Percentiles rank a stretch among this genome's conserved stretches.
These are phyloP conservation scores for Epichloe uncinata DNA, from an alignment of 2,329 filamentous ascomycete species.

Conservation along the genomic window DNA sequence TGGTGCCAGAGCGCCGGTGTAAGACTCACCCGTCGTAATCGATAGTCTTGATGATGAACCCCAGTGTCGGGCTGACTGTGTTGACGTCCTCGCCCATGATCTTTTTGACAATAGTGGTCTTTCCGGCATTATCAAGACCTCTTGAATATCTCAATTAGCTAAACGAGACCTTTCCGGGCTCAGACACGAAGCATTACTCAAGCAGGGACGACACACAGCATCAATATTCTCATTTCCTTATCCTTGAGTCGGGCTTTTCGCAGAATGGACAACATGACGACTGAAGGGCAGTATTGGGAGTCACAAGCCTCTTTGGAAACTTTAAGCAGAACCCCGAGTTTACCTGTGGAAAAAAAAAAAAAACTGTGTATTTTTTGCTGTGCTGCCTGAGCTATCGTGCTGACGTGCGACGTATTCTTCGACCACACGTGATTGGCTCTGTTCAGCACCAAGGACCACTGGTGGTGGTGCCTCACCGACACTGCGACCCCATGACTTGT, in stretches of 20 bases:
- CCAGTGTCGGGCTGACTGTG: conserved; percentile 90
- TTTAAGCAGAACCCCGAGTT: background rate
- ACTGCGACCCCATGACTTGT: too few relatives aligned
- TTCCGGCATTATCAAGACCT: conserved; percentile 92
- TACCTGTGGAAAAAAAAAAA: too few relatives aligned
- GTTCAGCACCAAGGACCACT: background rate
- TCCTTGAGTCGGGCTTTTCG: conserved; percentile 93
- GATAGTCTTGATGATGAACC: conserved; percentile 99
- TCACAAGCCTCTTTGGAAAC: background rate
- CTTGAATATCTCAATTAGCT: conserved; percentile 31
- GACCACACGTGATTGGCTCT: conserved; percentile 1
- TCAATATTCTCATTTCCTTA: conserved; percentile 95
- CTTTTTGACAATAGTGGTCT: conserved; percentile 95
- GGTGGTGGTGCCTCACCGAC: background rate
- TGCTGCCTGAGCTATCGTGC: too few relatives aligned
- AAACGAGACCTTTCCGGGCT: background rate
- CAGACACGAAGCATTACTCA: background rate
- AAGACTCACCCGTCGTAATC: conserved; percentile 74
- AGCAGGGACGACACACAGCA: conserved; percentile 53
- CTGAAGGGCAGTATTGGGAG: background rate
- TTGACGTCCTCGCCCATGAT: conserved; percentile 95
- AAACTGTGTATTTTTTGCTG: background rate
- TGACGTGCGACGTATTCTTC: background rate
- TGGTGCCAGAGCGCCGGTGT: too few relatives aligned
- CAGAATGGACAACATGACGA: conserved; percentile 78